phyloP scores from a whole-genome alignment of 1,139 yeast genomes.

The Sugiyamaella japonica region DNA sequence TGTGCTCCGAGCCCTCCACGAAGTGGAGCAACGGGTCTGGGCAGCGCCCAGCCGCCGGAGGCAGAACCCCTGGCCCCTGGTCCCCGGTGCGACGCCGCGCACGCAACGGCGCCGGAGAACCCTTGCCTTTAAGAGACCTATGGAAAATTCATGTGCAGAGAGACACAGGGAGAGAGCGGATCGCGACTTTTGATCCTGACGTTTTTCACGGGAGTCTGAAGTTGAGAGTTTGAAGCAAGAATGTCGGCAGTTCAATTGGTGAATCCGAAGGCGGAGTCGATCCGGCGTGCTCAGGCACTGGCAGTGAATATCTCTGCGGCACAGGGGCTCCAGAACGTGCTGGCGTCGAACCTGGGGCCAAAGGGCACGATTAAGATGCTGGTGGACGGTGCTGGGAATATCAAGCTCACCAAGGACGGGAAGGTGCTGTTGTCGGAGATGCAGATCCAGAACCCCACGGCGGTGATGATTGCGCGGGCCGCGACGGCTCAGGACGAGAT shows the following conservation, averaged over 20 bases:
- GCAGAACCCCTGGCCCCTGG: no score
- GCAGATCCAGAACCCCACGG: constrained; percentile 99
- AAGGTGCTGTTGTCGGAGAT: constrained; percentile 89
- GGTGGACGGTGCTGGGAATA: constrained; percentile 95
- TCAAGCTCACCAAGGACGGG: constrained; percentile 96
- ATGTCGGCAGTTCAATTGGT: constrained; percentile 63
- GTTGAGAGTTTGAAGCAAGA: no score
- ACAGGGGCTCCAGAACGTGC: constrained; percentile 90
- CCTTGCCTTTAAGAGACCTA: constrained; percentile 13
- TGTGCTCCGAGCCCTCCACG: neutral
- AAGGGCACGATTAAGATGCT: constrained; percentile 94
- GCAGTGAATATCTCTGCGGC: constrained; percentile 96
- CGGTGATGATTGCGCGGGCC: constrained; percentile 96
- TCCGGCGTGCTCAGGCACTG: constrained; percentile 91
- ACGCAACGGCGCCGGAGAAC: neutral
- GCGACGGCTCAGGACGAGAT: constrained; percentile 99
- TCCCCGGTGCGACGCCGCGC: neutral
- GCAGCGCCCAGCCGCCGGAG: no score
- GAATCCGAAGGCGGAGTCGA: constrained; percentile 95
- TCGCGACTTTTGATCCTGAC: neutral
- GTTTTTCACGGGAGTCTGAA: no score
- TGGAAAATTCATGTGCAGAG: constrained; percentile 5
- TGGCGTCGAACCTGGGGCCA: constrained; percentile 92
- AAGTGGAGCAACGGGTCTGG: no score
- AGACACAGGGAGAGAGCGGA: neutral